Evolutionary conservation across 192 early-diverging fungal genomes (phyloP).

Genomic region (Gigaspora rosea): DNA sequence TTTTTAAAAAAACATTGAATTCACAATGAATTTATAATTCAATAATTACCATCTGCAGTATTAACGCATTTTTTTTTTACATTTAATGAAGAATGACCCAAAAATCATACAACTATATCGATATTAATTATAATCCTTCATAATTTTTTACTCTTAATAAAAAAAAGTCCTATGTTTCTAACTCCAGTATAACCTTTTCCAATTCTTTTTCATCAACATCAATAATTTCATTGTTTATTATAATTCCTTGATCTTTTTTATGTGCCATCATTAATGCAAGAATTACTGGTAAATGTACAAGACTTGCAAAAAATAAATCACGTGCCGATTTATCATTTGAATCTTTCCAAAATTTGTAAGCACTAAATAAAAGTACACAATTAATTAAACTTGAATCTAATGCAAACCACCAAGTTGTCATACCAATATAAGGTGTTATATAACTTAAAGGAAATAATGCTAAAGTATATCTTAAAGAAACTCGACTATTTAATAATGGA

Average conservation of each 20-base stretch:
- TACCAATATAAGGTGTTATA: slow-evolving; percentile 62
- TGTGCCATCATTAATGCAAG: slow-evolving; percentile 89
- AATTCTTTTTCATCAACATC: not conserved
- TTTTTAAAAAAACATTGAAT: too few relatives aligned
- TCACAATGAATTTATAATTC: too few relatives aligned
- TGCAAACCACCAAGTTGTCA: slow-evolving; percentile 80
- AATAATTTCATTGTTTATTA: not conserved
- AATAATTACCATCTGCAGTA: too few relatives aligned
- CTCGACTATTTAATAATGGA: slow-evolving; percentile 86
- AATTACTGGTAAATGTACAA: slow-evolving; percentile 86
- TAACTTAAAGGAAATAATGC: slow-evolving; percentile 73
- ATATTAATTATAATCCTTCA: not conserved
- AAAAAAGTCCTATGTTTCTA: not conserved
- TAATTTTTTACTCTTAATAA: not conserved
- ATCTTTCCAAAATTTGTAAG: slow-evolving; percentile 78
- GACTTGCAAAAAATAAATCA: slow-evolving; percentile 86
- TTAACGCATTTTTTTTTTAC: too few relatives aligned
- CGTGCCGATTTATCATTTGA: slow-evolving; percentile 82
- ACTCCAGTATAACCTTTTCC: not conserved
- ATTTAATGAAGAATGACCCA: too few relatives aligned
- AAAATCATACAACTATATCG: too few relatives aligned
- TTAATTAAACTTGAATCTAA: slow-evolving; percentile 78
- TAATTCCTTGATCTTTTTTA: slow-evolving; percentile 56
- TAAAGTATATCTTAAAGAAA: slow-evolving; percentile 78
- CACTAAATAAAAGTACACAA: slow-evolving; percentile 66